Percentiles rank a stretch among this genome's conserved stretches.
These are phyloP conservation scores for Pistacia vera DNA, from an alignment of 345 rosid species.

Conservation along the genomic window DNA sequence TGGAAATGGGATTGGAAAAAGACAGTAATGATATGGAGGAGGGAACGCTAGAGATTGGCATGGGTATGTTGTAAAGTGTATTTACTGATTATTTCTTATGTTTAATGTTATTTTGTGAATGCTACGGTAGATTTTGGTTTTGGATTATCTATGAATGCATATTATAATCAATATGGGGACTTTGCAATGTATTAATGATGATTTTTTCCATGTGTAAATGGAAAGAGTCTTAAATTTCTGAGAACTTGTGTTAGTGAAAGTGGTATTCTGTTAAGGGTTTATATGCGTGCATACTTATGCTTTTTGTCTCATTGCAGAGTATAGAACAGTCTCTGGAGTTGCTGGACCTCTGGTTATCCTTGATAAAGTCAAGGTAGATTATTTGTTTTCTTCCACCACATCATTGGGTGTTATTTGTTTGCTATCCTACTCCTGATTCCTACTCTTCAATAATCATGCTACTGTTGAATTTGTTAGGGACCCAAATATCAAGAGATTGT, in stretches of 20 bases:
- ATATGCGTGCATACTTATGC: not conserved
- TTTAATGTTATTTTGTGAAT: not conserved
- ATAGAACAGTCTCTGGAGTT: constrained; percentile 96
- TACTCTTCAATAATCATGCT: not conserved
- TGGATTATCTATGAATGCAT: not conserved
- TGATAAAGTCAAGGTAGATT: constrained; percentile 87
- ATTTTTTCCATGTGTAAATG: too few species aligned
- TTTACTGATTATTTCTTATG: not conserved
- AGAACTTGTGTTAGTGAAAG: not conserved
- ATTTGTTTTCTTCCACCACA: constrained; percentile 1
- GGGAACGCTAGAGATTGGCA: constrained; percentile 78
- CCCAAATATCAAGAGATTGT: constrained; percentile 98
- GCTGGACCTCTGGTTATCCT: constrained; percentile 97
- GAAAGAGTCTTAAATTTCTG: not conserved
- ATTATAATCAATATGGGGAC: not conserved
- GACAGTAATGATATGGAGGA: constrained; percentile 66
- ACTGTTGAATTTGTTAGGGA: constrained; percentile 48
- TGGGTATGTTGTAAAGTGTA: constrained; percentile 54
- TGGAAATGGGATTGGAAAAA: constrained; percentile 56
- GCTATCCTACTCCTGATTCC: not conserved
- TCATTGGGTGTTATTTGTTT: not conserved
- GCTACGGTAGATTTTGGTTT: not conserved
- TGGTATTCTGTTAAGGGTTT: constrained; percentile 16
- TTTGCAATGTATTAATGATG: not conserved
- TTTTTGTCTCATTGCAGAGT: constrained; percentile 50